A percentile compares a stretch with the other conserved stretches of the same genome.
These are phyloP conservation scores for Carallia brachiata DNA, from an alignment of 345 rosid genomes.

Conservation along the genomic window DNA sequence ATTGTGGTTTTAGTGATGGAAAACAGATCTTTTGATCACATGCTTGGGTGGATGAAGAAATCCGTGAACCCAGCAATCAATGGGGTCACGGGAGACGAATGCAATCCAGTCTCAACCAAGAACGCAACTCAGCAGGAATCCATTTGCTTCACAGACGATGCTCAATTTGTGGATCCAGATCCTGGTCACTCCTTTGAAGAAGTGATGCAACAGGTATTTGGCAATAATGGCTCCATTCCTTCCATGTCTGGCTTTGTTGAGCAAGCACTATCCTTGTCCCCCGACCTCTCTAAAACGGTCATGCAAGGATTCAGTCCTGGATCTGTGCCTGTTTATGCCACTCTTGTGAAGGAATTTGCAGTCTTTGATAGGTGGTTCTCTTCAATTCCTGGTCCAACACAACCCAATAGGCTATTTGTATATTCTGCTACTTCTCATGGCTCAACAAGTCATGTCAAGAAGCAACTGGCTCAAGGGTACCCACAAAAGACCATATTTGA, in stretches of 20 bases:
- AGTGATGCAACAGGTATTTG: slow-evolving; percentile 79
- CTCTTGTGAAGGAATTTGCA: slow-evolving; percentile 68
- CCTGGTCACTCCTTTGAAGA: slow-evolving; percentile 96
- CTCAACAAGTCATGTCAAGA: slow-evolving; percentile 78
- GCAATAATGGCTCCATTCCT: slow-evolving; percentile 59
- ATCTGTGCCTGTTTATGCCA: slow-evolving; percentile 62
- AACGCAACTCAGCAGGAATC: slow-evolving; percentile 34
- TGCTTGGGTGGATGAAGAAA: slow-evolving; percentile 96
- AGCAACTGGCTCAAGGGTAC: slow-evolving; percentile 72
- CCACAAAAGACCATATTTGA: slow-evolving; percentile 94
- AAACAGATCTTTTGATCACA: slow-evolving; percentile 88
- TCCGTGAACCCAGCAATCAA: slow-evolving; percentile 59
- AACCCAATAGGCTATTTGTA: slow-evolving; percentile 84
- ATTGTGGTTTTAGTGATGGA: slow-evolving; percentile 84
- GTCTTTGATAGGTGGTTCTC: slow-evolving; percentile 93
- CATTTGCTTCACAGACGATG: slow-evolving; percentile 81
- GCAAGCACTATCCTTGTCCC: slow-evolving; percentile 80
- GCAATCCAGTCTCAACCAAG: slow-evolving; percentile 67
- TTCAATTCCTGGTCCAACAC: slow-evolving; percentile 96
- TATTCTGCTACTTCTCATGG: slow-evolving; percentile 98
- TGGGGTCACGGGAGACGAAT: slow-evolving; percentile 87
- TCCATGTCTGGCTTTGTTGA: slow-evolving; percentile 92
- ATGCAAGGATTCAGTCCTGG: slow-evolving; percentile 86
- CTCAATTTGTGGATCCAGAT: slow-evolving; percentile 94
- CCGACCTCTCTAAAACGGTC: slow-evolving; percentile 65